Conservation (phyloP, 2,329 filamentous ascomycete genomes). For the Colletotrichum siamense region DNA sequence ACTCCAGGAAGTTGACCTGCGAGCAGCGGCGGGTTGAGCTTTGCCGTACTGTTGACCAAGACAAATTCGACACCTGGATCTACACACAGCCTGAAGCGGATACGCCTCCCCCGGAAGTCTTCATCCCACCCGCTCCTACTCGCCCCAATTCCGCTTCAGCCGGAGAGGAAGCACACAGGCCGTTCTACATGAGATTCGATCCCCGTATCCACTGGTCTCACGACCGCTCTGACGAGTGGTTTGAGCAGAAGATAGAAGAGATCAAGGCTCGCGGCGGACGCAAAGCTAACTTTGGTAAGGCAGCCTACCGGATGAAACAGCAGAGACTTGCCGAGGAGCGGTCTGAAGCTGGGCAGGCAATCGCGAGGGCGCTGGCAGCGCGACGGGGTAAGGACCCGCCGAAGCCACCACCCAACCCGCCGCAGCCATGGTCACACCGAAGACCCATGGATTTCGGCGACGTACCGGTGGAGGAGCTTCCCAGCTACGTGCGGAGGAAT, state of each 20-base stretch:
- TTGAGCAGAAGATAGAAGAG: slow-evolving; percentile 51
- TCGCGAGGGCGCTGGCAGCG: not conserved
- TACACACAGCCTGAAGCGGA: slow-evolving; percentile 20
- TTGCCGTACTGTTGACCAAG: slow-evolving; percentile 14
- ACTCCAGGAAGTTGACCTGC: not conserved
- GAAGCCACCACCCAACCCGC: slow-evolving; percentile 22
- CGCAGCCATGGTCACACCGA: slow-evolving; percentile 32
- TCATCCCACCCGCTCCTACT: not conserved
- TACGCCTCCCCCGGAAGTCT: slow-evolving; percentile 13
- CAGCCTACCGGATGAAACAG: slow-evolving; percentile 41
- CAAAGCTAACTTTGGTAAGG: slow-evolving; percentile 57
- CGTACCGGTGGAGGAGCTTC: slow-evolving; percentile 44
- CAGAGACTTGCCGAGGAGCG: slow-evolving; percentile 27
- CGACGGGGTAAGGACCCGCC: not conserved
- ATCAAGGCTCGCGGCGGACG: slow-evolving; percentile 52
- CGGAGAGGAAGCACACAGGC: slow-evolving; percentile 28
- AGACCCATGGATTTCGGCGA: slow-evolving; percentile 41
- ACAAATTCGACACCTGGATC: slow-evolving; percentile 22
- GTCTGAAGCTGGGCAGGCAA: not conserved
- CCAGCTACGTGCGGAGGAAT: slow-evolving; percentile 48
- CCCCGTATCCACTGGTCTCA: slow-evolving; percentile 55
- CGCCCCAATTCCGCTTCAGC: not conserved
- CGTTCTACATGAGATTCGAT: slow-evolving; percentile 52
- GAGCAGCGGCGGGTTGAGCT: slow-evolving; percentile 4
- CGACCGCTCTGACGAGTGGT: slow-evolving; percentile 50